A percentile compares a stretch with the other conserved stretches of the same genome.
These are phyloP conservation scores for Rhynchospora pubera DNA, from an alignment of 176 grass and related monocot species.

Conservation along the genomic window DNA sequence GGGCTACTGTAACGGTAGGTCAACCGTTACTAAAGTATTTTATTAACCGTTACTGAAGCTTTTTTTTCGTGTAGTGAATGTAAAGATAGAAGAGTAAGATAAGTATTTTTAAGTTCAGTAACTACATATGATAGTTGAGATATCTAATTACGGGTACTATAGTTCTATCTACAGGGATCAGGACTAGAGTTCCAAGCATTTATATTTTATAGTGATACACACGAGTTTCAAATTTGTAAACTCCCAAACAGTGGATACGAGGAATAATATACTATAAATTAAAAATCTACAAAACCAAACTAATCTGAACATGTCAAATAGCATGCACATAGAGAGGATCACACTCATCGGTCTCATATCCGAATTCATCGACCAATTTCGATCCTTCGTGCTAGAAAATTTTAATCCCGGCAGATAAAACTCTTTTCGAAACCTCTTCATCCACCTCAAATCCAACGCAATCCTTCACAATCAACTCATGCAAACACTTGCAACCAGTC, in stretches of 20 bases:
- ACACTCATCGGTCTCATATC: constrained; percentile 26
- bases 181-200: not conserved
- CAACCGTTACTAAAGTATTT: no score
- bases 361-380: constrained; percentile 30
- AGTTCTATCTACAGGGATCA: not conserved
- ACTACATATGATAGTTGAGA: not conserved
- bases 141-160: not conserved
- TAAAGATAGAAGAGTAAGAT: no score
- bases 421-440: constrained; percentile 29
- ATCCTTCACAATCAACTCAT: constrained; percentile 36
- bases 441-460: constrained; percentile 54
- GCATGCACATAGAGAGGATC: constrained; percentile 37
- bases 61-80: no score
- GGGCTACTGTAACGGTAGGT: no score
- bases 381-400: constrained; percentile 46
- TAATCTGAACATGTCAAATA: constrained; percentile 31
- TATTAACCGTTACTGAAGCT: no score
- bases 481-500: constrained; percentile 31
- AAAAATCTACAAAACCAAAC: not conserved
- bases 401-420: not conserved
- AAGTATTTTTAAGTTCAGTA: not conserved
- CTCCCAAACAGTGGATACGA: not conserved
- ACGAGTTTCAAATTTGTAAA: not conserved
- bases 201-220: not conserved
- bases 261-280: not conserved